A percentile compares a stretch with the other conserved stretches of the same genome.
Evolutionary conservation across 2,329 filamentous ascomycete species (phyloP).

Genomic region (Ceratocystis papillata): DNA sequence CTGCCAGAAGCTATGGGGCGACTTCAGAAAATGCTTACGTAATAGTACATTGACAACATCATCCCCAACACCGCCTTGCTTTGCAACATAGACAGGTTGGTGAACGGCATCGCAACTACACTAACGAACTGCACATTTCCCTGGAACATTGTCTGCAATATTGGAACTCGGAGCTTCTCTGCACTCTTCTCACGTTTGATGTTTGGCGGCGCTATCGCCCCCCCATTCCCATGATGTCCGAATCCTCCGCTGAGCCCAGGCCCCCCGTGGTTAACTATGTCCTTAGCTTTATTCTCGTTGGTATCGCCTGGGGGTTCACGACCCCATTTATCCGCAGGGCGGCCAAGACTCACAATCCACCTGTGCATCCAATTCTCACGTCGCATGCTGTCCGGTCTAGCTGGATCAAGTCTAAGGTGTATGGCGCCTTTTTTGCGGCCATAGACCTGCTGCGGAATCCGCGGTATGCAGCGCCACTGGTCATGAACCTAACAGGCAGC

Average conservation of each 20-base stretch:
- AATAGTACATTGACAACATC: no score
- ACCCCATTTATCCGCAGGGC: constrained; percentile 86
- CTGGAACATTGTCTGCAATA: no score
- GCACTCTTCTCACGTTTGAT: background rate
- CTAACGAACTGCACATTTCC: no score
- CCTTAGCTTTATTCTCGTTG: constrained; percentile 80
- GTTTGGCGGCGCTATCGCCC: no score
- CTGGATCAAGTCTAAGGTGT: constrained; percentile 51
- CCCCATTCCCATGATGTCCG: background rate
- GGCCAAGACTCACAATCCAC: constrained; percentile 61
- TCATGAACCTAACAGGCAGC: constrained; percentile 84
- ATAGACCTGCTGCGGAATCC: constrained; percentile 70
- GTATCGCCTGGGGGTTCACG: constrained; percentile 84
- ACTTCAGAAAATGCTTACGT: no score
- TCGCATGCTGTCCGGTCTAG: constrained; percentile 43
- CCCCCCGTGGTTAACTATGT: constrained; percentile 66
- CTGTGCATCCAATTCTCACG: constrained; percentile 45
- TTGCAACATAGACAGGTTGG: no score
- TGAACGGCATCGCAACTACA: no score
- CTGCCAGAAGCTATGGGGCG: background rate
- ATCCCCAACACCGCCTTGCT: no score
- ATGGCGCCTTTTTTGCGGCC: constrained; percentile 61
- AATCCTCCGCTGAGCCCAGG: constrained; percentile 23
- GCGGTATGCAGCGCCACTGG: constrained; percentile 69
- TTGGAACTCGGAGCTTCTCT: background rate